Evolutionary conservation across 495 filamentous ascomycete genomes (phyloP), one percentile per base, ranked within the genome.

Genomic region (Bathelium albidoporum): DNA sequence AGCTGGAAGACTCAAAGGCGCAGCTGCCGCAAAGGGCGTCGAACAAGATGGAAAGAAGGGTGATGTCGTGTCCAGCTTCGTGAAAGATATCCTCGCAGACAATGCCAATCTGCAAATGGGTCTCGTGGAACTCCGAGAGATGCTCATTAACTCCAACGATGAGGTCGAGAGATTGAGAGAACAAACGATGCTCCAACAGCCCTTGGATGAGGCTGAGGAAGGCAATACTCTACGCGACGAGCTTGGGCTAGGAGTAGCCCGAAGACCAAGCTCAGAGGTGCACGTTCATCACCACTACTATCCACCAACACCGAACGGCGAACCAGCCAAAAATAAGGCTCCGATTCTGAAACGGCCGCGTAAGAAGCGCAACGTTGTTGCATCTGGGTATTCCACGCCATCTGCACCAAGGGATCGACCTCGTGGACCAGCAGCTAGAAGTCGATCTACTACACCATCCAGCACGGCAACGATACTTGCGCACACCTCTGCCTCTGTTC

Each of bases 221-320:
- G 71, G 64, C 0, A 73, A 77, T 5, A 61, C 83, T 10, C 86
- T 83, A 3, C 81, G 83, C 55, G 82, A 87, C 64, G 91, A 96
- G 70, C 78, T 96, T 44, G 68, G 66, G 24, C 28, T 65, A 18
- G 71, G 79, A 45, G 65, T 70, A 29, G 62, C 71, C 28, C 74
- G 80, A 39, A 71, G 83, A 2, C 36, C 43, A 11, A 84, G 86
- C 12, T 87, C 90, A 68, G 88, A 89, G 68, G 75, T 96, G 41
- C 92, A 96, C 69, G 87, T 96, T 44, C 91, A 97, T 70, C 91
- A 95, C 65, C 93, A 97, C 71, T 95, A 95, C 66, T 90, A 96
- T 65, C 81, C 87, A 39, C 79, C 82, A 7, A 69, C 79, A 18
- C 74, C 85, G 55, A 80, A 75, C 41, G 64, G 64, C 60, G 64